Percentiles rank a stretch among this genome's conserved stretches.
Conservation (phyloP, 768 basidiomycete species). For the Strobilomyces dryophilus region DNA sequence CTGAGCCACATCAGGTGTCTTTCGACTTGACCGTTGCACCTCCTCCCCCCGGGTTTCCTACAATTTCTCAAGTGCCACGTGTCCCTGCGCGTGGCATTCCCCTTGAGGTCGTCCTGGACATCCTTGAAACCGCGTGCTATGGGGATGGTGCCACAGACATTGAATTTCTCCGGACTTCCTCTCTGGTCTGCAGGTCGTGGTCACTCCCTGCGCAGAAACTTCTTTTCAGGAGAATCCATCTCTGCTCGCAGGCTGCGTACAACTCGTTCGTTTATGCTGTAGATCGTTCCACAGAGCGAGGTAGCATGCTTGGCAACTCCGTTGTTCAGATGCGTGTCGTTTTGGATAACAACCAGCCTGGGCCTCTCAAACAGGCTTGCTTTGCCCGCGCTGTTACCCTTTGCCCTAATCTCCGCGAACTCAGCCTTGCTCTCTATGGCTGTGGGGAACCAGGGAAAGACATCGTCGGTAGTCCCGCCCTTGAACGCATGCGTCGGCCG, state of each 20-base stretch:
- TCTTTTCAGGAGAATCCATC: slow-evolving; percentile 54
- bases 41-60: slow-evolving; percentile 19
- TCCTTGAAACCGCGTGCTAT: slow-evolving; percentile 55
- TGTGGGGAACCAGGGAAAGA: slow-evolving; percentile 47
- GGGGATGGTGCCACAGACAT: slow-evolving; percentile 35
- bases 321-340: slow-evolving; percentile 52
- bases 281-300: slow-evolving; percentile 42
- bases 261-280: slow-evolving; percentile 51
- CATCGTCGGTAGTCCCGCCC: slow-evolving; percentile 44
- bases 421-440: slow-evolving; percentile 59
- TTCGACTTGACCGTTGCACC: slow-evolving; percentile 34
- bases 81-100: slow-evolving; percentile 41
- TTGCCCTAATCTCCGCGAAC: slow-evolving; percentile 56
- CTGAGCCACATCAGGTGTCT: slow-evolving; percentile 35
- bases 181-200: slow-evolving; percentile 68
- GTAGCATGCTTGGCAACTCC: slow-evolving; percentile 47
- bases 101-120: slow-evolving; percentile 57
- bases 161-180: slow-evolving; percentile 46
- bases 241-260: slow-evolving; percentile 52
- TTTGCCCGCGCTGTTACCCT: slow-evolving; percentile 55
- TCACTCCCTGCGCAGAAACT: slow-evolving; percentile 59
- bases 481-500: slow-evolving; percentile 43
- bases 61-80: slow-evolving; percentile 15
- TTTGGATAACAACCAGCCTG: slow-evolving; percentile 67
- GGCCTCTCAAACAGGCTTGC: slow-evolving; percentile 47